Percentiles rank a stretch among this genome's conserved stretches.
Evolutionary conservation across 257 asterid genomes (phyloP).

Genomic region (Dorcoceras hygrometricum): DNA sequence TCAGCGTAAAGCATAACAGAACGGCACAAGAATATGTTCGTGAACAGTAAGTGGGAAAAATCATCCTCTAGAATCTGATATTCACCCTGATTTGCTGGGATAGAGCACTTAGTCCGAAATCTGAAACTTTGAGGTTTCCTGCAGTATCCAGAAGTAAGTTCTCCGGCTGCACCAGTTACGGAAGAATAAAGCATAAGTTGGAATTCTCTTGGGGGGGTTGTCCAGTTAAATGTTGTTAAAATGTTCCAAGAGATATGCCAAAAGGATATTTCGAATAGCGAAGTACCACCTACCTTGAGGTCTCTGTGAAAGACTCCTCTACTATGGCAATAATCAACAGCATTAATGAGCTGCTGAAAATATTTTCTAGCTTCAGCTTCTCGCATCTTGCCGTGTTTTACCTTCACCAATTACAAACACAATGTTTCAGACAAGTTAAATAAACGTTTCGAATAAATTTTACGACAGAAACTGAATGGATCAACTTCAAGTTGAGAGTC

Average conservation of each 20-base stretch:
- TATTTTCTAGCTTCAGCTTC: conserved; percentile 88
- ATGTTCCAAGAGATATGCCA: background rate
- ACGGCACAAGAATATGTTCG: background rate
- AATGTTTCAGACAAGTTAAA: conserved; percentile 20
- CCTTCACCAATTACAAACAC: conserved; percentile 39
- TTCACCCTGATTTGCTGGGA: conserved; percentile 95
- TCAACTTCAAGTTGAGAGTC: background rate
- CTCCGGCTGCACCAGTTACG: conserved; percentile 62
- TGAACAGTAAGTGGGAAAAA: background rate
- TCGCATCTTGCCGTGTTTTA: conserved; percentile 72
- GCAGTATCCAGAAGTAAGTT: conserved; percentile 73
- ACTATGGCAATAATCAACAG: conserved; percentile 93
- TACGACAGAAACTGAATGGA: background rate
- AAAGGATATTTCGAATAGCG: background rate
- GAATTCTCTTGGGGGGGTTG: background rate
- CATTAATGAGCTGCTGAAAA: conserved; percentile 90
- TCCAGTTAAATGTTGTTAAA: background rate
- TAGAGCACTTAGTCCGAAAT: conserved; percentile 93
- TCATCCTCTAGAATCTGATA: conserved; percentile 19
- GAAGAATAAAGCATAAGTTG: background rate
- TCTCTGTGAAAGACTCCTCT: conserved; percentile 96
- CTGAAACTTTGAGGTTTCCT: conserved; percentile 91
- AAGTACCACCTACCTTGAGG: conserved; percentile 54
- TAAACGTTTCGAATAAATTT: background rate
- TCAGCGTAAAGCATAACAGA: background rate